Base-by-base conservation (phyloP, 768 basidiomycete genomes). In the Serendipita indica region DNA sequence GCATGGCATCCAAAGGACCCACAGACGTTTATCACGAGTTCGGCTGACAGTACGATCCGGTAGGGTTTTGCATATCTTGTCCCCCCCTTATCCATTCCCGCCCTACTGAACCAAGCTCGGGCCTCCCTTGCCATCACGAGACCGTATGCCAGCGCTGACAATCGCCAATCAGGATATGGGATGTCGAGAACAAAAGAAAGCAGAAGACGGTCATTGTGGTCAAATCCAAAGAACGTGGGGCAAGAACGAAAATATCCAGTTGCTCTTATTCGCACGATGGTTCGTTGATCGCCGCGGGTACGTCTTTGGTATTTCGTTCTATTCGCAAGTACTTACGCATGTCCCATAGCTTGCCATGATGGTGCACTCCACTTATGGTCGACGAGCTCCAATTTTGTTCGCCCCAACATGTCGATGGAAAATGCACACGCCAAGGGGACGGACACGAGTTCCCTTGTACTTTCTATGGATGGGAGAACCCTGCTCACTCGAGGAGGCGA, bases 201-300 rank as follows among this genome's bases (percentile, higher is more conserved):
- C 92, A 96, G 67, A 97, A 92, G 73, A 79, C 83, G 0, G 91
- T 96, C 39, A 94, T 99, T 64, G 92, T 97, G 14, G 90, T 94
- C 65, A 94, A 93, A 72, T 91, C 88, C 6, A 97, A 93, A 67
- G 92, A 97, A 64, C 77, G 93, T 60, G 96, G 96, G 32, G 84
- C 89, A 14, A 79, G 93, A 63, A 97, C 96, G 3, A 92, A 91
- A 69, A 84, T 99, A 3, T 86, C 84, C 2, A 68, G 83, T 7
- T 94, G 91, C 67, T 79, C 79, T 14, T 99, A 91, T 73, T 91
- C 89, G 41, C 78, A 76, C 22, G 93, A 99, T 71, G 94, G 88
- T n/a, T 83, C 77, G 62, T 71, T 85, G 64, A 91, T 99, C 63
- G 86, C 85, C 57, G 94, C 86, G 67, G 86, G 93, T 93, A 65